Evolutionary conservation across 2,329 filamentous ascomycete species (phyloP), one percentile per base, ranked within the genome.

Genomic region (Metarhizium humberi): DNA sequence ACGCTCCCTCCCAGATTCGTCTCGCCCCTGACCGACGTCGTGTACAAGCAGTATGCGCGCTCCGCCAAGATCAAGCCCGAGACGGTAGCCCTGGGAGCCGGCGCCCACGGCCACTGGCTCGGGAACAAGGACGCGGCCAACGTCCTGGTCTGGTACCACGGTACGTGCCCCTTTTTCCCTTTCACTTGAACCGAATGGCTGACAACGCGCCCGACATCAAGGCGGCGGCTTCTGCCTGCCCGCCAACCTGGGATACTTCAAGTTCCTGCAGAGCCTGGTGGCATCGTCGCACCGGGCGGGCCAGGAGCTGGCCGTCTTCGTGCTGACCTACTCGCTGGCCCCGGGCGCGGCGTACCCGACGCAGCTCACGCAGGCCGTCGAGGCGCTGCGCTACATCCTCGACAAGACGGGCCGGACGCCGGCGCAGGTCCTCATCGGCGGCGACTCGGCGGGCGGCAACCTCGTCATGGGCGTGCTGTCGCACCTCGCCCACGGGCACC

Each of bases 81-180:
- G 30, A 62, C 59, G 14, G 61, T 63, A 11, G 59, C 59, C 38
- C 47, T 62, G 20, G 55, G 46, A 2, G 30, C 61, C 45, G 60
- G 60, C 5, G 59, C 56, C 0, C 49, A 58, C 45, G 61, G 59
- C 3, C 61, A 63, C 55, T 63, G 61, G 61, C 53, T 63, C 7
- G 61, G 61, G 3, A 53, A 57, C 51, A 59, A 56, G 40, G 49
- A 59, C 46, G 60, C 61, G 4, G 56, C 57, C 29, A 58, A 60
- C 6, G 61, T 63, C 3, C 47, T 63, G 14, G 58, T 63, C 30
- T 63, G 61, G 61, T 63, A 58, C 51, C 61, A 63, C 18, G 61
- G 61, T 62, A 55, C 29, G 58, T 32, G 4, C 38, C 50, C 25
- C 30, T 1, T 48, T 13, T 30, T 6, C 29, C 6, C 20, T 18